A percentile compares a stretch with the other conserved stretches of the same genome.
Conservation (phyloP, 1,284 basidiomycete genomes). For the Cystobasidium slooffiae region DNA sequence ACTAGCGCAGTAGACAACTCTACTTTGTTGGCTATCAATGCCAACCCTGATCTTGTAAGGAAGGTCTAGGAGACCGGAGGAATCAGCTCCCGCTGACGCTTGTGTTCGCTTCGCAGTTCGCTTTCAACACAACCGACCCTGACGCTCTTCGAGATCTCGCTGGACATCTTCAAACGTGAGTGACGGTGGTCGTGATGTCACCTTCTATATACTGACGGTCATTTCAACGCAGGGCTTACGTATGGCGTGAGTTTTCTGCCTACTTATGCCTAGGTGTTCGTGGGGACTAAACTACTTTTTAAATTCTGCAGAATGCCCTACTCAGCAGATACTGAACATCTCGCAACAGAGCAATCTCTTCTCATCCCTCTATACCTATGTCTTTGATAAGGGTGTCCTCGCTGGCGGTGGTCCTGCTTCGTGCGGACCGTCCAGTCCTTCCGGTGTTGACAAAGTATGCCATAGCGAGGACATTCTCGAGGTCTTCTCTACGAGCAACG, state of each 20-base stretch:
- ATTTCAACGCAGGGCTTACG: slow-evolving; percentile 4
- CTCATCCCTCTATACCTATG: slow-evolving; percentile 33
- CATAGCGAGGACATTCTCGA: slow-evolving; percentile 40
- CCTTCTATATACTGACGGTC: not conserved
- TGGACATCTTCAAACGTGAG: slow-evolving; percentile 36
- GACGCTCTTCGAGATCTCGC: slow-evolving; percentile 29
- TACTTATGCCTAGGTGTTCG: not conserved
- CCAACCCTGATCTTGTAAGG: slow-evolving; percentile 35
- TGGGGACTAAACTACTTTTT: not conserved
- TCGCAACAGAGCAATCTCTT: slow-evolving; percentile 34
- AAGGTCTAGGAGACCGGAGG: not conserved
- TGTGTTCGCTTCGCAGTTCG: slow-evolving; percentile 21
- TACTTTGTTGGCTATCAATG: slow-evolving; percentile 20
- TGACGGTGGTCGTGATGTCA: not conserved
- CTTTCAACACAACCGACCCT: slow-evolving; percentile 38
- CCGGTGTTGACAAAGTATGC: slow-evolving; percentile 37
- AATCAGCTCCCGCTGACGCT: not conserved
- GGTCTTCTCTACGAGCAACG: slow-evolving; percentile 37
- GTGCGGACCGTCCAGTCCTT: slow-evolving; percentile 24
- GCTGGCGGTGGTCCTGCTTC: slow-evolving; percentile 12
- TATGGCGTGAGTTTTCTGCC: slow-evolving; percentile 19
- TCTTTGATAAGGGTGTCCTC: slow-evolving; percentile 37
- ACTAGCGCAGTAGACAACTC: slow-evolving; percentile 17
- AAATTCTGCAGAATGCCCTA: slow-evolving; percentile 32
- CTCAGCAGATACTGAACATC: slow-evolving; percentile 37